Conservation (phyloP, 805 yeast species). For the Saccharomycopsis babjevae region DNA sequence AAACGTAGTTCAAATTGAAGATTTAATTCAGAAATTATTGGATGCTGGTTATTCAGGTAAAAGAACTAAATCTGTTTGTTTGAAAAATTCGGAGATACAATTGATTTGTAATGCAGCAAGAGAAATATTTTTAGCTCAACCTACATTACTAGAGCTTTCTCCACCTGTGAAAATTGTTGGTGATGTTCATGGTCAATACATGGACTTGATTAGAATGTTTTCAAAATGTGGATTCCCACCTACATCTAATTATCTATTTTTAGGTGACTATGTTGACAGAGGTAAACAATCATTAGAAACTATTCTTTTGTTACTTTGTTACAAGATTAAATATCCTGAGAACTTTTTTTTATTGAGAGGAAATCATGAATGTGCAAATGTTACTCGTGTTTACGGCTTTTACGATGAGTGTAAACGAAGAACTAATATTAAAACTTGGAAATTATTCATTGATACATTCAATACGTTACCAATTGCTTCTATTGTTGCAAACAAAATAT, state of each 20-base stretch:
- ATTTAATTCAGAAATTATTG: slow-evolving; percentile 76
- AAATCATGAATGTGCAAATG: slow-evolving; percentile 95
- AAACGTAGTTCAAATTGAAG: slow-evolving; percentile 52
- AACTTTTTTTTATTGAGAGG: slow-evolving; percentile 89
- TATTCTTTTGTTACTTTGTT: slow-evolving; percentile 74
- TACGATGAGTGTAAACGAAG: slow-evolving; percentile 97
- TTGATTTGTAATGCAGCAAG: slow-evolving; percentile 79
- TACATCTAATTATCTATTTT: slow-evolving; percentile 76
- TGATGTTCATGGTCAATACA: slow-evolving; percentile 95
- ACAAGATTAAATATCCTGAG: slow-evolving; percentile 93
- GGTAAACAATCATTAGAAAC: slow-evolving; percentile 96
- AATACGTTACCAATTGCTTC: slow-evolving; percentile 95
- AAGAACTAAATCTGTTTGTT: slow-evolving; percentile 78
- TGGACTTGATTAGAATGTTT: slow-evolving; percentile 81
- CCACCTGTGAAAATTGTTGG: slow-evolving; percentile 78
- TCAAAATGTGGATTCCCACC: slow-evolving; percentile 98
- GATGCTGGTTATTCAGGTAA: slow-evolving; percentile 97
- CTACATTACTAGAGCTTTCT: slow-evolving; percentile 75
- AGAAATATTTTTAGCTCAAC: slow-evolving; percentile 84
- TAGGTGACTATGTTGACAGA: slow-evolving; percentile 96
- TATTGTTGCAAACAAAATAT: slow-evolving; percentile 87
- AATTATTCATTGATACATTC: slow-evolving; percentile 85
- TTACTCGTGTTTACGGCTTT: slow-evolving; percentile 93
- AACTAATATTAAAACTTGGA: slow-evolving; percentile 82
- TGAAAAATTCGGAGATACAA: slow-evolving; percentile 84